Percentiles rank a stretch among this genome's conserved stretches.
Evolutionary conservation across 164 flowering plant genomes (phyloP).

Genomic region (Aristolochia fimbriata): DNA sequence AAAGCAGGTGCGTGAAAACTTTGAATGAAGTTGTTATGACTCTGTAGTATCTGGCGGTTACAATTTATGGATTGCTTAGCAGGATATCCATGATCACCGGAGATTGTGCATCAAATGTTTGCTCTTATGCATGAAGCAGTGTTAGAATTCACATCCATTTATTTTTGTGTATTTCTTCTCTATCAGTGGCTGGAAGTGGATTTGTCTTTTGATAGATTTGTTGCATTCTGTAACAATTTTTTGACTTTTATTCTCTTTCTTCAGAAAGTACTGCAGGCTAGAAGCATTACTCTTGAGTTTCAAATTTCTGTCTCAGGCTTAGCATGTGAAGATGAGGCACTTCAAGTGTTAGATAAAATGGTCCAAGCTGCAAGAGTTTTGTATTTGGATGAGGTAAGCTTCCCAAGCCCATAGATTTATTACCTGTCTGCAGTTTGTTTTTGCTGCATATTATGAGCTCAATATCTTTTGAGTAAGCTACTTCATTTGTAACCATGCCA

Average conservation of each 20-base stretch:
- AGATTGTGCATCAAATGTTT: too few relatives aligned
- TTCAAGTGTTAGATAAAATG: conserved; percentile 27
- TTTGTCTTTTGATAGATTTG: background rate
- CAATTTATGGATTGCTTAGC: too few relatives aligned
- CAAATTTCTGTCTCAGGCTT: conserved; percentile 19
- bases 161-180: too few relatives aligned
- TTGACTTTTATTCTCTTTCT: conserved; percentile 1
- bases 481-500: background rate
- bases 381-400: conserved; percentile 57
- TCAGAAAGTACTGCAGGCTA: conserved; percentile 44
- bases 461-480: background rate
- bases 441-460: background rate
- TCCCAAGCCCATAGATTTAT: background rate
- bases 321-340: conserved; percentile 13
- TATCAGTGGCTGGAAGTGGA: too few relatives aligned
- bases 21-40: too few relatives aligned
- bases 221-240: background rate
- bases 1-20: too few relatives aligned
- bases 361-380: conserved; percentile 54
- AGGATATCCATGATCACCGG: too few relatives aligned
- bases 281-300: conserved; percentile 29
- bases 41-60: too few relatives aligned
- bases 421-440: background rate
- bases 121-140: too few relatives aligned
- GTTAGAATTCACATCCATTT: too few relatives aligned